phyloP scores from a whole-genome alignment of 2,329 filamentous ascomycete genomes.

The Sphaerulina musiva region DNA sequence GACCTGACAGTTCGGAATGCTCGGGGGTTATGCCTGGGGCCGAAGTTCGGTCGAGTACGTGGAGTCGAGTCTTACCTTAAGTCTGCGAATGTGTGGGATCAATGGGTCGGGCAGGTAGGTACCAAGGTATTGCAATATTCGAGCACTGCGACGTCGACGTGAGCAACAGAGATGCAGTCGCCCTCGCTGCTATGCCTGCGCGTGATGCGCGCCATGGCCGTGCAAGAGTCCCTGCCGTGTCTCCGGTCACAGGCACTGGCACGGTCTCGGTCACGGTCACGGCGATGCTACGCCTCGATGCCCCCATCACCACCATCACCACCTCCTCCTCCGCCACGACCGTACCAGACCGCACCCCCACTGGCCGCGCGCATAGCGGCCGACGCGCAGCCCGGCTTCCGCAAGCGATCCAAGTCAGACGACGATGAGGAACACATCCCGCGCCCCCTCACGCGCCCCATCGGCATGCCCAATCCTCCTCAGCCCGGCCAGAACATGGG shows the following conservation, averaged over 20 bases:
- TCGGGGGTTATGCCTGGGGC: no score
- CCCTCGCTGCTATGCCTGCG: constrained; percentile 28
- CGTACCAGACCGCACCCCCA: constrained; percentile 10
- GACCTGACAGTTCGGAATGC: no score
- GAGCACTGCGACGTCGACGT: constrained; percentile 24
- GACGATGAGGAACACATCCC: constrained; percentile 44
- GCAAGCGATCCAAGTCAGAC: constrained; percentile 22
- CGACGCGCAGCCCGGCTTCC: constrained; percentile 20
- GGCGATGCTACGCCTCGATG: constrained; percentile 23
- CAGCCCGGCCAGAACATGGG: constrained; percentile 74
- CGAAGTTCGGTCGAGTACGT: no score
- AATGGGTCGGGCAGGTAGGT: no score
- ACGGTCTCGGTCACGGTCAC: background rate
- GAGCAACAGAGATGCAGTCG: constrained; percentile 12
- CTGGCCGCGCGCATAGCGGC: constrained; percentile 14
- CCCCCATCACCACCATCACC: constrained; percentile 21
- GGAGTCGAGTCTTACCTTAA: no score
- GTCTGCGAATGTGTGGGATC: no score
- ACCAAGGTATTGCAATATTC: no score
- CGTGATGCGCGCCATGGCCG: constrained; percentile 26
- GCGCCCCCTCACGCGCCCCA: constrained; percentile 59
- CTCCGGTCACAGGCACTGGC: background rate
- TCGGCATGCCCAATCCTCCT: constrained; percentile 72
- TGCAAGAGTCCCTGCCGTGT: constrained; percentile 8
- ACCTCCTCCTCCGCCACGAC: constrained; percentile 3